phyloP scores from a whole-genome alignment of 495 filamentous ascomycete genomes.

The Aspergillus avenaceus region DNA sequence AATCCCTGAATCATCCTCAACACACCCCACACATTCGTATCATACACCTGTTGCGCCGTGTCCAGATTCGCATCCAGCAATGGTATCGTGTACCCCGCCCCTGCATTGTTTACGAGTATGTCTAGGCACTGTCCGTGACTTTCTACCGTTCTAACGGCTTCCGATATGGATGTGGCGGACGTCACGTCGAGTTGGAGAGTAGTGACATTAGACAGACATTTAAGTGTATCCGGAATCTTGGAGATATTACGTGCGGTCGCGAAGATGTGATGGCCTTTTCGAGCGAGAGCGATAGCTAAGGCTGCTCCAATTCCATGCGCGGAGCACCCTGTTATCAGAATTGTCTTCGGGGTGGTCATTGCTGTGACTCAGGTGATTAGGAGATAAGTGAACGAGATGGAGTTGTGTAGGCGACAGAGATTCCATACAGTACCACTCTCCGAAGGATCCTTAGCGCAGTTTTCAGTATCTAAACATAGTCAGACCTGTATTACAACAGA shows the following conservation, averaged over 20 bases:
- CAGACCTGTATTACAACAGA: too few relatives aligned
- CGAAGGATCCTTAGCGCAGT: too few relatives aligned
- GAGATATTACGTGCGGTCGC: constrained; percentile 33
- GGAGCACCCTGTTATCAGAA: constrained; percentile 42
- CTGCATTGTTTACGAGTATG: constrained; percentile 31
- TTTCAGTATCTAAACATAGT: too few relatives aligned
- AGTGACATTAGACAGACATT: constrained; percentile 19
- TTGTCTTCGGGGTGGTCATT: constrained; percentile 1
- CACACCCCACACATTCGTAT: constrained; percentile 26
- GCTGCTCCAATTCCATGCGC: constrained; percentile 37
- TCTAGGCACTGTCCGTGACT: constrained; percentile 16
- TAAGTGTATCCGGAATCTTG: constrained; percentile 25
- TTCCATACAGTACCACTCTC: too few relatives aligned
- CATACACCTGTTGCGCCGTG: constrained; percentile 19
- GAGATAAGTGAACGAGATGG: too few relatives aligned
- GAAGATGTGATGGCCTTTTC: constrained; percentile 35
- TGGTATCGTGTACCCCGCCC: constrained; percentile 18
- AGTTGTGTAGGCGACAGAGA: not conserved
- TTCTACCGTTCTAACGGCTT: constrained; percentile 7
- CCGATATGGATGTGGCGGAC: constrained; percentile 22
- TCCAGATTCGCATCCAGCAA: constrained; percentile 26
- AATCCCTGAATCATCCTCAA: constrained; percentile 36
- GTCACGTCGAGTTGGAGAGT: constrained; percentile 27
- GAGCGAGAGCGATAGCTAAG: constrained; percentile 28
- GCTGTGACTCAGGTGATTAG: too few relatives aligned